Evolutionary conservation across 1,284 basidiomycete species (phyloP).

Genomic region (Cutaneotrichosporon sp.): DNA sequence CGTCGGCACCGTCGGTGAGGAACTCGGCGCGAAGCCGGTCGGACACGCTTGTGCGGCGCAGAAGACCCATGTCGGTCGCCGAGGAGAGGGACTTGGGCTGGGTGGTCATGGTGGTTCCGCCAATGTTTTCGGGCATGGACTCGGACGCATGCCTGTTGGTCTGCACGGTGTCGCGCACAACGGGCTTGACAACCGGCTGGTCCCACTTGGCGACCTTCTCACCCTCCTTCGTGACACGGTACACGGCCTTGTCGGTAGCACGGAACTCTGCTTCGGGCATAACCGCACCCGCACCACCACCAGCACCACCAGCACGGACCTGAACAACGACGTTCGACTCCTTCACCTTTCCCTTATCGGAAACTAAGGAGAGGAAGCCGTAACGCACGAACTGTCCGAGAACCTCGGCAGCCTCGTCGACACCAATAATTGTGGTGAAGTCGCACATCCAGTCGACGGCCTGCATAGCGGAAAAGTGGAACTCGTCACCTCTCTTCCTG

Average conservation of each 20-base stretch:
- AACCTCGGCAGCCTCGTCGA: constrained; percentile 96
- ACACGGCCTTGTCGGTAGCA: constrained; percentile 88
- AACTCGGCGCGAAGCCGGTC: constrained; percentile 59
- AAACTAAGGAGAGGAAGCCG: constrained; percentile 76
- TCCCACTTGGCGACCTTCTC: constrained; percentile 79
- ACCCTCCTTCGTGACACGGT: constrained; percentile 89
- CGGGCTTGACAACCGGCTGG: constrained; percentile 1
- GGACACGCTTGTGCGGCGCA: constrained; percentile 69
- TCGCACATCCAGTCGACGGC: constrained; percentile 97
- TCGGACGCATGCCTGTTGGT: neutral
- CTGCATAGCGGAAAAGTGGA: constrained; percentile 77
- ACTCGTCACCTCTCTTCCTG: constrained; percentile 50
- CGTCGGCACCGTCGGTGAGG: constrained; percentile 12
- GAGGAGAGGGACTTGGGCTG: constrained; percentile 24
- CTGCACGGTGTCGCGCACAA: neutral
- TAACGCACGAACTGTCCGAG: constrained; percentile 96
- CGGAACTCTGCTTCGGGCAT: constrained; percentile 85
- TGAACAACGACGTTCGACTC: constrained; percentile 85
- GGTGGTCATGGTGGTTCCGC: neutral
- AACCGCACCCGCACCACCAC: constrained; percentile 40
- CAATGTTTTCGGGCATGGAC: constrained; percentile 3
- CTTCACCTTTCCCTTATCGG: constrained; percentile 63
- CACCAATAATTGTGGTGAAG: constrained; percentile 90
- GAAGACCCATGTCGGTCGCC: constrained; percentile 61
- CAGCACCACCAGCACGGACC: constrained; percentile 52